Percentiles rank a stretch among this genome's conserved stretches.
Evolutionary conservation across 805 yeast genomes (phyloP).

Genomic region (Saccharomycopsis guyanensis): DNA sequence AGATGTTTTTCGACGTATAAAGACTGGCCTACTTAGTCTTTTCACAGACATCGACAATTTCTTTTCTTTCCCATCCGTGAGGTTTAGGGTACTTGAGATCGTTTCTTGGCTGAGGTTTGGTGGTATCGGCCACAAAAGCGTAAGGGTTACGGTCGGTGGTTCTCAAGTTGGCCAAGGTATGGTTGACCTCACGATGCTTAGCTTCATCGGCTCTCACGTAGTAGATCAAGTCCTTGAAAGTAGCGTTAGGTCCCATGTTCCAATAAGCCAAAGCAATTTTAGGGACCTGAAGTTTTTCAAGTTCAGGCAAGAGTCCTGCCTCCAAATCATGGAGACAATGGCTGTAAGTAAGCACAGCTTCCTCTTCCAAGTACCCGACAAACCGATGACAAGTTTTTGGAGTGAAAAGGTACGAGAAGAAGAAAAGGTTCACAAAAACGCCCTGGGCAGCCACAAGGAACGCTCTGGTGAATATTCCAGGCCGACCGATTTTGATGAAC

Average conservation of each 20-base stretch:
- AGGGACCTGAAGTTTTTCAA: slow-evolving; percentile 41
- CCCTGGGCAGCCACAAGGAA: slow-evolving; percentile 62
- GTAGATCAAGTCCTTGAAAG: slow-evolving; percentile 51
- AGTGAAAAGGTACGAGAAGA: slow-evolving; percentile 46
- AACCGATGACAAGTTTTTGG: slow-evolving; percentile 67
- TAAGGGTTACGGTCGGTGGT: slow-evolving; percentile 59
- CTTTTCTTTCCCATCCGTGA: slow-evolving; percentile 31
- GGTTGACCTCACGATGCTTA: slow-evolving; percentile 74
- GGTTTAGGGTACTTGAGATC: slow-evolving; percentile 26
- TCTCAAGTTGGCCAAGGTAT: slow-evolving; percentile 62
- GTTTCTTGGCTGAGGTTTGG: slow-evolving; percentile 26
- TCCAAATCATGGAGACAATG: slow-evolving; percentile 50
- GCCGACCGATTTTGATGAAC: slow-evolving; percentile 56
- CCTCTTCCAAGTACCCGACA: slow-evolving; percentile 74
- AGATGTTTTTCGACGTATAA: too few species aligned
- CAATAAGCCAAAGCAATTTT: slow-evolving; percentile 58
- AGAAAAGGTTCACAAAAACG: slow-evolving; percentile 59
- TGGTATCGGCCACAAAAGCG: slow-evolving; percentile 35
- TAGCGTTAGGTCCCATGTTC: slow-evolving; percentile 44
- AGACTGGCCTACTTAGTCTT: too few species aligned
- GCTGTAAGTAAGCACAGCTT: slow-evolving; percentile 63
- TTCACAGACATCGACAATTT: slow-evolving; percentile 24
- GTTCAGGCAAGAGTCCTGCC: slow-evolving; percentile 40
- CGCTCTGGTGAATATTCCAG: slow-evolving; percentile 47
- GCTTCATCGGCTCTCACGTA: slow-evolving; percentile 71